A percentile compares a stretch with the other conserved stretches of the same genome.
Evolutionary conservation across 2,329 filamentous ascomycete species (phyloP).

Genomic region (Cercospora zeina): DNA sequence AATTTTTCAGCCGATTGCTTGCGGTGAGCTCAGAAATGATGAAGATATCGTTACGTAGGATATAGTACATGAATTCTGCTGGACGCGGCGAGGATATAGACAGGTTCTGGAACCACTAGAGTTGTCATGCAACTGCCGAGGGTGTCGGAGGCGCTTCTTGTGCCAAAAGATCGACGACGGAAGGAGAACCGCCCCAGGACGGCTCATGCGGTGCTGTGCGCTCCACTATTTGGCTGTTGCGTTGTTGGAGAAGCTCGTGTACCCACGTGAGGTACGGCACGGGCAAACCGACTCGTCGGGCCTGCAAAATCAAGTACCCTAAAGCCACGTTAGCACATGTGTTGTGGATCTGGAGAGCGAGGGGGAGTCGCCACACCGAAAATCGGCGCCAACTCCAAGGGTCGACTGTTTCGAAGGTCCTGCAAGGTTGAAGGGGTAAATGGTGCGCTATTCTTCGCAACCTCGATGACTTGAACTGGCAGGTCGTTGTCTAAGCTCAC

Average conservation of each 20-base stretch:
- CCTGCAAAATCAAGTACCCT: slow-evolving; percentile 24
- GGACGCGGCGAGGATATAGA: neutral
- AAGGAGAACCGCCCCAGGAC: neutral
- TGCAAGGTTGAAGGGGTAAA: slow-evolving; percentile 34
- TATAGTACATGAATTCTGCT: neutral
- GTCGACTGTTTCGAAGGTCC: slow-evolving; percentile 29
- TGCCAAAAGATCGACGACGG: neutral
- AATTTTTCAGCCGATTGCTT: neutral
- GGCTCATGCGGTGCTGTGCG: slow-evolving; percentile 13
- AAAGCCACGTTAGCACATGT: neutral
- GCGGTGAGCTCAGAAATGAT: neutral
- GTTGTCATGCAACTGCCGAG: neutral
- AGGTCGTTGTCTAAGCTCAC: slow-evolving; percentile 22
- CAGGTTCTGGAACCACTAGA: neutral
- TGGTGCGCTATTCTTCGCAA: slow-evolving; percentile 23
- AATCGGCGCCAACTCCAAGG: slow-evolving; percentile 31
- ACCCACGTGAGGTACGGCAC: slow-evolving; percentile 22
- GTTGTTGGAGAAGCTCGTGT: slow-evolving; percentile 22
- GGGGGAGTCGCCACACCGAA: slow-evolving; percentile 25
- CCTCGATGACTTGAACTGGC: slow-evolving; percentile 22
- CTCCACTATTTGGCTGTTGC: slow-evolving; percentile 17
- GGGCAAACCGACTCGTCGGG: slow-evolving; percentile 16
- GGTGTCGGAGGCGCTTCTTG: neutral
- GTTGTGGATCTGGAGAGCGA: neutral
- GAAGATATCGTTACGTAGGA: neutral